Conservation (phyloP, 2,329 filamentous ascomycete genomes). For the Hypoxylon sp. region DNA sequence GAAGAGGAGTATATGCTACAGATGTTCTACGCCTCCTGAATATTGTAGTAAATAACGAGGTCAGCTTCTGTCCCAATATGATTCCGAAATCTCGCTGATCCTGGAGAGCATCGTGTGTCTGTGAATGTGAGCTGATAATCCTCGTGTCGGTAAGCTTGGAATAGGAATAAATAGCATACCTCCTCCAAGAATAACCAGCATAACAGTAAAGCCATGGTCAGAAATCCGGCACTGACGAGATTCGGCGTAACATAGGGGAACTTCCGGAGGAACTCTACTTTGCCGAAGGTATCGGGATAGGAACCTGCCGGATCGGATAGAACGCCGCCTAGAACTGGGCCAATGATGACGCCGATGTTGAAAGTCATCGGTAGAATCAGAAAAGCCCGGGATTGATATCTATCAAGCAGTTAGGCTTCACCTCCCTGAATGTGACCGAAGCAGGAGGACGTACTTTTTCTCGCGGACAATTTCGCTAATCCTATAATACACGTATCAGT, state of each 20-base stretch:
- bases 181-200: constrained; percentile 69
- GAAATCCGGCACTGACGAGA: constrained; percentile 65
- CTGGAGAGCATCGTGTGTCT: constrained; percentile 64
- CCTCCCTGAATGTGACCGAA: neutral
- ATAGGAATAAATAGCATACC: constrained; percentile 50
- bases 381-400: constrained; percentile 61
- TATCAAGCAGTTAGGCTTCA: constrained; percentile 41
- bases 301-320: constrained; percentile 62
- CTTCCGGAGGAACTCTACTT: constrained; percentile 61
- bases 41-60: constrained; percentile 47
- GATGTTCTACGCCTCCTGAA: constrained; percentile 47
- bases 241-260: constrained; percentile 71
- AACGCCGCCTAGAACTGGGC: constrained; percentile 65
- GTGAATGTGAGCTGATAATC: constrained; percentile 23
- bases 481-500: constrained; percentile 49
- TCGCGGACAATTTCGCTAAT: constrained; percentile 62
- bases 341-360: constrained; percentile 75
- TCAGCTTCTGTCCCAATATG: constrained; percentile 58
- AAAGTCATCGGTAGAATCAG: constrained; percentile 75
- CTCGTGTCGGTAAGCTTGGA: neutral
- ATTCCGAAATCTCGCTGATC: constrained; percentile 61
- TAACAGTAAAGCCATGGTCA: constrained; percentile 60
- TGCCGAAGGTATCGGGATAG: constrained; percentile 63
- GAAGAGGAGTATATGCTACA: constrained; percentile 56
- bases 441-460: constrained; percentile 56